Conservation (phyloP, 805 yeast species). For the Zygosaccharomyces bailii region DNA sequence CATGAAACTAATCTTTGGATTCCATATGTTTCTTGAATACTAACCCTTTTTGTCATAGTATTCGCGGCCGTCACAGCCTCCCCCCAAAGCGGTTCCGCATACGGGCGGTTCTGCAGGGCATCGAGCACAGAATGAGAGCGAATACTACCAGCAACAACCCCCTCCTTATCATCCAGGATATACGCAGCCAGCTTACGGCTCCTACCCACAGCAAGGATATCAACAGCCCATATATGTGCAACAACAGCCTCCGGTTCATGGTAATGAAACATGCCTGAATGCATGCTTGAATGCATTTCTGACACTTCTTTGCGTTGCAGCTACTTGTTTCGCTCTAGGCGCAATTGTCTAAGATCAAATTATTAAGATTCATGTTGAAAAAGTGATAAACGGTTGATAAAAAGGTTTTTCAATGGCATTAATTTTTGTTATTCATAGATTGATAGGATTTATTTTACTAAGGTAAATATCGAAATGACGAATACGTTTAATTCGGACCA, state of each 20-base stretch:
- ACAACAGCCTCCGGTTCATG: conserved; percentile 41
- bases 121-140: background rate
- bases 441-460: background rate
- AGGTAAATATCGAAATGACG: background rate
- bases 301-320: conserved; percentile 47
- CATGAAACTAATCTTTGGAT: background rate
- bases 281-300: conserved; percentile 54
- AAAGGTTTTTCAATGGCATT: background rate
- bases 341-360: background rate
- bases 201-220: conserved; percentile 11
- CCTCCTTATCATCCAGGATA: background rate
- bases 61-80: background rate
- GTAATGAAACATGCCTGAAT: conserved; percentile 44
- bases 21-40: background rate
- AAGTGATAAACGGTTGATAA: background rate
- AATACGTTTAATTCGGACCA: too few species aligned
- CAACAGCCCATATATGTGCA: conserved; percentile 53
- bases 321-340: background rate
- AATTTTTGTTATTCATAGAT: background rate
- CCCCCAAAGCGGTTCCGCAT: background rate
- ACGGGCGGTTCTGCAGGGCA: background rate
- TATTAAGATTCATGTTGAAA: background rate
- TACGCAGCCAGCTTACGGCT: conserved; percentile 35
- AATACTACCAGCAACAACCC: background rate
- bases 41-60: background rate